A percentile compares a stretch with the other conserved stretches of the same genome.
Conservation (phyloP, 371 early-diverging fungal genomes). For the Mucor irregularis region DNA sequence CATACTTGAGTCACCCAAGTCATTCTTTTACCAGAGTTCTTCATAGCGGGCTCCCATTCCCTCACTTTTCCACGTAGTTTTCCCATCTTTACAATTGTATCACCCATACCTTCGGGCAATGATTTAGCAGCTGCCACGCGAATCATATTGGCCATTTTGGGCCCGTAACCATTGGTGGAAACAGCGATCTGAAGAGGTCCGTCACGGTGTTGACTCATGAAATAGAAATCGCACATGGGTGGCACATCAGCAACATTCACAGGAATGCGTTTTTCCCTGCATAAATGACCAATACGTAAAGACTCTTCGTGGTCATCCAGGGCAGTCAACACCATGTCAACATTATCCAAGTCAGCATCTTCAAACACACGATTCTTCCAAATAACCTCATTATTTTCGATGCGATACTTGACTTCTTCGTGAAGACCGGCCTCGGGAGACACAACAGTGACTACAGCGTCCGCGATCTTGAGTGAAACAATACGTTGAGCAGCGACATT, state of each 20-base stretch:
- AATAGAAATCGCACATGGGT: conserved; percentile 89
- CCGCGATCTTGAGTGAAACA: conserved; percentile 77
- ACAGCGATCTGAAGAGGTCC: conserved; percentile 87
- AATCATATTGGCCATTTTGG: conserved; percentile 81
- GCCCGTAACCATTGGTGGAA: conserved; percentile 89
- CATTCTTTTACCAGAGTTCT: conserved; percentile 75
- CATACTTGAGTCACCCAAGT: conserved; percentile 76
- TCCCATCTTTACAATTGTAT: conserved; percentile 75
- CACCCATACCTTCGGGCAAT: conserved; percentile 66
- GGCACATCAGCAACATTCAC: conserved; percentile 94
- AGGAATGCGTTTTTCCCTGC: conserved; percentile 72
- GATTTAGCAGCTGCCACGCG: conserved; percentile 65
- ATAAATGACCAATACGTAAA: conserved; percentile 65
- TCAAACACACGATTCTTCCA: conserved; percentile 64
- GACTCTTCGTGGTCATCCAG: conserved; percentile 78
- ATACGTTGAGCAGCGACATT: conserved; percentile 82
- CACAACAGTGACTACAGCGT: conserved; percentile 75
- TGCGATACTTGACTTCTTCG: conserved; percentile 64
- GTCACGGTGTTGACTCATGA: conserved; percentile 85
- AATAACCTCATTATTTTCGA: conserved; percentile 57
- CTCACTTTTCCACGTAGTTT: conserved; percentile 67
- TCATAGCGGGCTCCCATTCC: conserved; percentile 66
- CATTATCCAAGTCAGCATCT: conserved; percentile 54
- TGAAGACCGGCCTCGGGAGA: conserved; percentile 65
- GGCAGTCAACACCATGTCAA: conserved; percentile 81